Evolutionary conservation across 768 basidiomycete species (phyloP), one percentile per base, ranked within the genome.

Genomic region (Suillus occidentalis): DNA sequence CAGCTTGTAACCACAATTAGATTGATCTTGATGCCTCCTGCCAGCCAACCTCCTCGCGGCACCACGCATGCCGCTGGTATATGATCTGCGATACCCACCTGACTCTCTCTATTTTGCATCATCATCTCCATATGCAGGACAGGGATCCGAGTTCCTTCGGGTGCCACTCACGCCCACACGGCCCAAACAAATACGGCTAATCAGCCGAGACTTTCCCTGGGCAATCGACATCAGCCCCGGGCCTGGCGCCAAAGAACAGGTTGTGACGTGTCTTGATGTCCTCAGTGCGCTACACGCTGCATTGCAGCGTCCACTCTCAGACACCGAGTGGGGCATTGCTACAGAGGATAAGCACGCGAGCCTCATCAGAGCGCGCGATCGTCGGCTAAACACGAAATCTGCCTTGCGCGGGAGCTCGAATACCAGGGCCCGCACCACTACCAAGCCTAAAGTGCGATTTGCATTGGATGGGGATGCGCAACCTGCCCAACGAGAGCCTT

Each of bases 141-240:
- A 12, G 6, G 43, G 43, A 37, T 50, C 43, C 6, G 52, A 58
- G 18, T 25, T 49, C 16, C 63, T 66, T 20, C 18, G 42, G 9
- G 56, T 52, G n/a, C 65, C 65, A 22, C 55, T 66, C 43, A 43
- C 45, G 6, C n/a, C 14, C 8, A 16, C n/a, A 20, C 28, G 10
- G 6, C 56, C 39, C 31, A 42, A 63, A 4, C 37, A 37, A 16
- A 52, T 66, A 42, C 62, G 47, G 28, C 34, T 66, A 1, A 65
- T 66, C n/a, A 65, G 65, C 56, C 42, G 8, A 25, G 65, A 64
- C 36, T 64, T 66, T 31, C 65, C 65, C 7, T 66, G 65, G 65
- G 25, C 63, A 13, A 64, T 66, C 25, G 39, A 66, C 12, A 53
- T 66, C 4, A 36, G n/a, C 20, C 28, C 37, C 2, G 28, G 18